Evolutionary conservation across 2,329 filamentous ascomycete species (phyloP).

Genomic region (Cyphellophora europaea): DNA sequence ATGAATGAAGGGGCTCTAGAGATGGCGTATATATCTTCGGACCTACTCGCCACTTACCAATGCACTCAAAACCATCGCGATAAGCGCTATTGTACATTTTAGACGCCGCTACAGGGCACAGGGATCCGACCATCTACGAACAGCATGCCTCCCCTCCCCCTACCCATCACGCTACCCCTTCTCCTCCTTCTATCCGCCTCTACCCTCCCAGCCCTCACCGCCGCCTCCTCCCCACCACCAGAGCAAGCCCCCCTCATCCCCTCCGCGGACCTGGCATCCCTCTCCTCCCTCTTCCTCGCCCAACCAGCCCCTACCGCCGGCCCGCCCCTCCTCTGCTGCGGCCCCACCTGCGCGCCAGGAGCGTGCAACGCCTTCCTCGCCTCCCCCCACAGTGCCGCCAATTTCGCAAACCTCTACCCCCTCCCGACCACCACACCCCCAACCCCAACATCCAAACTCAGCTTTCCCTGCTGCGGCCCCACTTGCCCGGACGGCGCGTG

Average conservation of each 20-base stretch:
- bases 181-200: neutral
- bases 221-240: neutral
- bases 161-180: neutral
- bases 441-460: neutral
- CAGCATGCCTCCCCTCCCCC: too few species aligned
- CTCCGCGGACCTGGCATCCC: neutral
- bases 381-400: neutral
- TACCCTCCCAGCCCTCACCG: neutral
- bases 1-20: too few species aligned
- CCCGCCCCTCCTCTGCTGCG: neutral
- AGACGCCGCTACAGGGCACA: too few species aligned
- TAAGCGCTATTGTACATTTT: too few species aligned
- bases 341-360: neutral
- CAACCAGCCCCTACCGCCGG: neutral
- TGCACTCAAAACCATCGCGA: too few species aligned
- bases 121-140: too few species aligned
- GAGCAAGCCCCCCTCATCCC: neutral
- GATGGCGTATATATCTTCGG: too few species aligned
- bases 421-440: neutral
- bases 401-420: neutral
- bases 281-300: neutral
- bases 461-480: neutral
- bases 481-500: conserved; percentile 1
- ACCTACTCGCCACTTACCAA: too few species aligned
- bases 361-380: neutral